Base-by-base conservation (phyloP, 257 asterid genomes). In the Agastache rugosa region DNA sequence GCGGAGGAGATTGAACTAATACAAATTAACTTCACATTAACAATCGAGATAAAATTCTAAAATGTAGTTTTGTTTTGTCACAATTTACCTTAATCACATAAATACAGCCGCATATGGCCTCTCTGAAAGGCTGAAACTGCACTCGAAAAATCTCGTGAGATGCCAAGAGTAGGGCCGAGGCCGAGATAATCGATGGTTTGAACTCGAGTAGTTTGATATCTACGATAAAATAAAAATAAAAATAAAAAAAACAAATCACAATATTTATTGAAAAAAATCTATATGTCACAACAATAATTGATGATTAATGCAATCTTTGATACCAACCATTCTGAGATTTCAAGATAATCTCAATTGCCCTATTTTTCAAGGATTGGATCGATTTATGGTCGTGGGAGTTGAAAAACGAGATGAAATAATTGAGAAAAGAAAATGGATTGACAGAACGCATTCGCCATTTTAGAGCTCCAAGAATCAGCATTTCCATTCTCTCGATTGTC, bases 361-460 rank as follows among this genome's bases (percentile, higher is more conserved):
- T 80, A 41, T 76, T 69, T 80, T 82, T 89, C 42, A 91, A 81
- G 6, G 86, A 84, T 56, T 72, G 88, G 23, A 65, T 71, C 0
- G 82, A 82, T 1, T 86, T 72, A 5, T 68, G 60, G 41, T 83
- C 88, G 15, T 79, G 67, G 53, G 77, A 79, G 29, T 76, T 61
- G 77, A 89, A 86, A 47, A 82, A 76, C 0, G 84, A 50, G 76
- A 89, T 69, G 80, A 87, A 89, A 81, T 77, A 87, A 74, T 75
- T 77, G 37, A 74, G 14, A 45, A 89, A 91, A 0, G 83, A 85
- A 20, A 91, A 89, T 0, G 97, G 91, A 69, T 79, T 89, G 5
- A 86, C 81, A 3, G 97, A 91, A 16, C 91, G 83, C 97, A 86
- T 87, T 78, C 97, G 37, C 97, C 97, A 91, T 76, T 86, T 75